A percentile compares a stretch with the other conserved stretches of the same genome.
phyloP scores from a whole-genome alignment of 2,329 filamentous ascomycete genomes.

The Ceratocystis eucalypticola region DNA sequence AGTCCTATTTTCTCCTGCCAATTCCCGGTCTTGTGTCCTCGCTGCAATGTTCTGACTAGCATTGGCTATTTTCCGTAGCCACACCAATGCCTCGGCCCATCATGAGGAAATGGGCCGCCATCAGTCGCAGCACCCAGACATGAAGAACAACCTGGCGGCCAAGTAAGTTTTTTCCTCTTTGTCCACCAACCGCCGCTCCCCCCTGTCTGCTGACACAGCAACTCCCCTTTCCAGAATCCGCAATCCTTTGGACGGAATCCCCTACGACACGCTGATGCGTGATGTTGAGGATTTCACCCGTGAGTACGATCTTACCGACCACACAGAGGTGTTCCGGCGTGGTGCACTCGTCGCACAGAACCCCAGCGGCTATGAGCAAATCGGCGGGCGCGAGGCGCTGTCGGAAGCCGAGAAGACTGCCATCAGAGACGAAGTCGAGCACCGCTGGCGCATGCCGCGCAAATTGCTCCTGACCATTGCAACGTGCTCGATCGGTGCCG shows the following conservation, averaged over 20 bases:
- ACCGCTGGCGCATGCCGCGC: constrained; percentile 43
- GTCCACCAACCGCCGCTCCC: not conserved
- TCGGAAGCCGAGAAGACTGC: constrained; percentile 27
- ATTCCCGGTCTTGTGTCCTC: too few species aligned
- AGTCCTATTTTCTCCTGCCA: not conserved
- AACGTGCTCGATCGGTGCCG: constrained; percentile 42
- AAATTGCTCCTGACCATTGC: constrained; percentile 34
- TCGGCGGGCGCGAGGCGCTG: constrained; percentile 25
- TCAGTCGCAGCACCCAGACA: not conserved
- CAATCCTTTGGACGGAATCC: constrained; percentile 37
- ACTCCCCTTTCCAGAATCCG: constrained; percentile 28
- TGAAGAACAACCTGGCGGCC: constrained; percentile 31
- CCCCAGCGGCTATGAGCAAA: constrained; percentile 18
- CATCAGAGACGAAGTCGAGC: constrained; percentile 35
- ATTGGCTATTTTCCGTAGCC: not conserved
- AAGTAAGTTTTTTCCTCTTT: constrained; percentile 27
- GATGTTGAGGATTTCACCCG: constrained; percentile 40
- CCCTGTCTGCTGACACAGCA: not conserved
- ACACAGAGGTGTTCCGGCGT: constrained; percentile 31
- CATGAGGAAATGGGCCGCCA: constrained; percentile 5
- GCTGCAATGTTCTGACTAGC: not conserved
- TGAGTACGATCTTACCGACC: constrained; percentile 35
- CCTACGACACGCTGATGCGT: constrained; percentile 38
- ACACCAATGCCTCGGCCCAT: constrained; percentile 19
- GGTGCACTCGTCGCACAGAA: constrained; percentile 29